Evolutionary conservation across 352 stramenopile genomes (phyloP).

Genomic region (Phytophthora kernoviae): DNA sequence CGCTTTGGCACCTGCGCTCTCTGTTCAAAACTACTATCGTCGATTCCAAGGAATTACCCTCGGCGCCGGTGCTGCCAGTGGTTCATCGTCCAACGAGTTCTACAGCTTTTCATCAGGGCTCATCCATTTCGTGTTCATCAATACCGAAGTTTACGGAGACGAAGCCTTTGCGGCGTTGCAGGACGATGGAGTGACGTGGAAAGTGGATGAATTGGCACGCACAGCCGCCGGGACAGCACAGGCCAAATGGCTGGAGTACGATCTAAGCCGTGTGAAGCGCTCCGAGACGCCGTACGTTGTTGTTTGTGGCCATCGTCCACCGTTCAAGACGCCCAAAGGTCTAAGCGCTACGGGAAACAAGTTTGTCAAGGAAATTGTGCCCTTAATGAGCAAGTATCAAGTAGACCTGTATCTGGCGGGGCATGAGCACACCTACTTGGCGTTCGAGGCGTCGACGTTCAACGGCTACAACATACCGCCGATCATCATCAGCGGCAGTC

Average conservation of each 20-base stretch:
- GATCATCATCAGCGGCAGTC: slow-evolving; percentile 75
- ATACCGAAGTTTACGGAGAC: slow-evolving; percentile 80
- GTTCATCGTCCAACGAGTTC: slow-evolving; percentile 74
- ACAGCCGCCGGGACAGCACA: slow-evolving; percentile 35
- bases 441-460: slow-evolving; percentile 61
- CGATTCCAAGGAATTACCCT: slow-evolving; percentile 61
- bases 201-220: slow-evolving; percentile 48
- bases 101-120: slow-evolving; percentile 73
- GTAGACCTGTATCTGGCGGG: slow-evolving; percentile 75
- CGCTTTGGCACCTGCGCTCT: slow-evolving; percentile 46
- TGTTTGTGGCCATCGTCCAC: slow-evolving; percentile 70
- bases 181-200: slow-evolving; percentile 55
- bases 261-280: slow-evolving; percentile 70
- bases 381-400: slow-evolving; percentile 73
- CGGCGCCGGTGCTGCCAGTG: slow-evolving; percentile 58
- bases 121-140: slow-evolving; percentile 80
- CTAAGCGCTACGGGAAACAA: slow-evolving; percentile 48
- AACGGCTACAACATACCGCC: slow-evolving; percentile 58
- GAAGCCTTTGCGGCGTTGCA: slow-evolving; percentile 56
- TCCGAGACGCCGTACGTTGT: slow-evolving; percentile 69
- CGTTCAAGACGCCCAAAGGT: slow-evolving; percentile 65
- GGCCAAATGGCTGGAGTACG: slow-evolving; percentile 68
- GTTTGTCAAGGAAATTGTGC: slow-evolving; percentile 71
- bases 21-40: slow-evolving; percentile 76
- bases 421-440: slow-evolving; percentile 77